Conservation (phyloP, 1,284 basidiomycete species). For the Ustilago cynodontis region DNA sequence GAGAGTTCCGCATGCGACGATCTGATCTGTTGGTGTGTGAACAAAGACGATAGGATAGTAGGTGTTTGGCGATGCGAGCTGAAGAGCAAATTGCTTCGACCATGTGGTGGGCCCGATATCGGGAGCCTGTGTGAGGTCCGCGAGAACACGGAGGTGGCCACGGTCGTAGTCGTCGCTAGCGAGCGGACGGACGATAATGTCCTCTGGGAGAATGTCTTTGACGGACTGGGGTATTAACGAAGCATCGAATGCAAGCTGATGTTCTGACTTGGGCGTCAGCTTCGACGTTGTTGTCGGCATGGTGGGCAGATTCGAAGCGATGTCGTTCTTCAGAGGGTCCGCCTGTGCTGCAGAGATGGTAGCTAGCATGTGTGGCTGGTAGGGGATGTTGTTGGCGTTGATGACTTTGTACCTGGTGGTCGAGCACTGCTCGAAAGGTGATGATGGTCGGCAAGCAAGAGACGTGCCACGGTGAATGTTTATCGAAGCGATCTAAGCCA, state of each 20-base stretch:
- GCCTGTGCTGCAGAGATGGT: not conserved
- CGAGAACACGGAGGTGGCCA: constrained; percentile 85
- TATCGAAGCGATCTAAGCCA: not conserved
- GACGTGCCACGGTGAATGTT: not conserved
- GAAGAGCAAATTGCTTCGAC: constrained; percentile 53
- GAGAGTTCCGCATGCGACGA: constrained; percentile 86
- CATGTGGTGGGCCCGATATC: constrained; percentile 79
- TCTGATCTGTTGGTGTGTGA: constrained; percentile 79
- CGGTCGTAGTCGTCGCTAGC: constrained; percentile 85
- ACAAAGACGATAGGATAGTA: constrained; percentile 90
- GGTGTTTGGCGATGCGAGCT: constrained; percentile 38
- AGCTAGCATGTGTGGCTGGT: not conserved
- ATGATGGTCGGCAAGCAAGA: not conserved
- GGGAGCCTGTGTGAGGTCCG: constrained; percentile 82
- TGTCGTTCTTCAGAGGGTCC: not conserved
- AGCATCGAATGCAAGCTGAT: constrained; percentile 81
- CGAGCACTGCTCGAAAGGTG: no score
- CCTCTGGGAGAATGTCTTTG: constrained; percentile 74
- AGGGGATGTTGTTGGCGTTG: not conserved
- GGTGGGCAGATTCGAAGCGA: not conserved
- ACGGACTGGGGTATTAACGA: constrained; percentile 78
- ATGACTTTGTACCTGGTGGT: not conserved
- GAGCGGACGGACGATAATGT: constrained; percentile 83
- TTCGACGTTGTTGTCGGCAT: constrained; percentile 52
- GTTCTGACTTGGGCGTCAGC: constrained; percentile 78